phyloP scores from a whole-genome alignment of 768 basidiomycete species.

The Russula earlei region DNA sequence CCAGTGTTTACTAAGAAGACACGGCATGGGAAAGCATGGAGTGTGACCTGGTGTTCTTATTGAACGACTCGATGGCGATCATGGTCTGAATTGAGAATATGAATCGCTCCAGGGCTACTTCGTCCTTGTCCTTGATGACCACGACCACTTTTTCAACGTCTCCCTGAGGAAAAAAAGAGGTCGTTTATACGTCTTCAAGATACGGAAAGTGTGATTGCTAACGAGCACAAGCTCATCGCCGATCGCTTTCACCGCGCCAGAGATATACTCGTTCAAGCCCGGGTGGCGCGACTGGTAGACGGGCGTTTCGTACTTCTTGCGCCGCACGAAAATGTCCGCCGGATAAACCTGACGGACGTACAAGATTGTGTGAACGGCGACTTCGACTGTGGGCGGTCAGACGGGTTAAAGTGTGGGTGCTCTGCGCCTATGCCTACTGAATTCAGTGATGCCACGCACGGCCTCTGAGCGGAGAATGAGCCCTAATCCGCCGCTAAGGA shows the following conservation, averaged over 20 bases:
- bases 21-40: neutral
- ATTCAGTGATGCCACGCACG: slow-evolving; percentile 56
- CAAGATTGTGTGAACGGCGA: slow-evolving; percentile 86
- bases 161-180: slow-evolving; percentile 38
- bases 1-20: neutral
- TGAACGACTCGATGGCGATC: slow-evolving; percentile 58
- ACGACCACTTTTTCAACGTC: slow-evolving; percentile 71
- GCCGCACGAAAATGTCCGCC: slow-evolving; percentile 72
- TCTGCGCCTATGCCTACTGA: slow-evolving; percentile 50
- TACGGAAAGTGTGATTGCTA: slow-evolving; percentile 3
- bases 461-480: slow-evolving; percentile 39
- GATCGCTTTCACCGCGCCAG: slow-evolving; percentile 78
- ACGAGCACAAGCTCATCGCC: slow-evolving; percentile 67
- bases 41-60: slow-evolving; percentile 59
- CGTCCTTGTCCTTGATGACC: slow-evolving; percentile 74
- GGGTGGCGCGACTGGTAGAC: slow-evolving; percentile 94
- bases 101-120: slow-evolving; percentile 80
- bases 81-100: slow-evolving; percentile 82
- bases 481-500: neutral
- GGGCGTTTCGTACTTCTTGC: slow-evolving; percentile 84
- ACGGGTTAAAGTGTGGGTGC: neutral
- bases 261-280: slow-evolving; percentile 77
- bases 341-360: slow-evolving; percentile 90
- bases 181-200: neutral
- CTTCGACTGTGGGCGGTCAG: slow-evolving; percentile 56